Base-by-base conservation (phyloP, 2,329 filamentous ascomycete species). In the Monilinia fructicola region DNA sequence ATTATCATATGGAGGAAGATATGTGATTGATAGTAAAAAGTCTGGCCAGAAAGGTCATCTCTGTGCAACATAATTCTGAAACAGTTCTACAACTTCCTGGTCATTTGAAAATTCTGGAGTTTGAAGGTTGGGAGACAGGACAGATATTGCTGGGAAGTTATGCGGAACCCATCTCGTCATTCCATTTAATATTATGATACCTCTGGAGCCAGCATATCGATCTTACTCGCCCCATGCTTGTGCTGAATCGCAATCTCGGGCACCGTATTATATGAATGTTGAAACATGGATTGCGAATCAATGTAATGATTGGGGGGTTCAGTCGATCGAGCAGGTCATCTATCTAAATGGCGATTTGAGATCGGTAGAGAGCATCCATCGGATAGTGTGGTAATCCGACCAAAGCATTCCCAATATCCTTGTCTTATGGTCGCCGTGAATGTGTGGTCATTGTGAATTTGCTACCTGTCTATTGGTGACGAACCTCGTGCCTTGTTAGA, bases 21-120 rank as follows among this genome's bases (percentile, higher is more conserved):
- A 7, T 38, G 44, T 50, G 28, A 28, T 35, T 14, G 18, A 46
- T 38, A 48, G 18, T 35, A n/a, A 23, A 55, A 23, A 7, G 21
- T 16, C 21, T 56, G 52, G 40, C n/a, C 14, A 23, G 48, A 42
- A 31, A 63, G 35, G 35, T 12, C 31, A 44, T 10, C 26, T 42
- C 48, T 62, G 35, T 54, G 54, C 21, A 18, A 42, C 35, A 63
- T 40, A 54, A n/a, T 40, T 54, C 60, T 14, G 42, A 35, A 42
- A 12, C 35, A 54, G n/a, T 28, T 63, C 60, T 14, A 54, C 48
- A 42, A 12, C 35, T n/a, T 53, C 4, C 48, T 31, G 48, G 35
- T 4, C 35, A 26, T 50, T 61, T 61, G 28, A 26, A 50, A 48
- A 50, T 50, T 61, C 56, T 61, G 58, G 58, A 61, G 44, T 61